Percentiles rank a stretch among this genome's conserved stretches.
phyloP scores from a whole-genome alignment of 108 stramenopile species.

The Fragilariopsis cylindrus region DNA sequence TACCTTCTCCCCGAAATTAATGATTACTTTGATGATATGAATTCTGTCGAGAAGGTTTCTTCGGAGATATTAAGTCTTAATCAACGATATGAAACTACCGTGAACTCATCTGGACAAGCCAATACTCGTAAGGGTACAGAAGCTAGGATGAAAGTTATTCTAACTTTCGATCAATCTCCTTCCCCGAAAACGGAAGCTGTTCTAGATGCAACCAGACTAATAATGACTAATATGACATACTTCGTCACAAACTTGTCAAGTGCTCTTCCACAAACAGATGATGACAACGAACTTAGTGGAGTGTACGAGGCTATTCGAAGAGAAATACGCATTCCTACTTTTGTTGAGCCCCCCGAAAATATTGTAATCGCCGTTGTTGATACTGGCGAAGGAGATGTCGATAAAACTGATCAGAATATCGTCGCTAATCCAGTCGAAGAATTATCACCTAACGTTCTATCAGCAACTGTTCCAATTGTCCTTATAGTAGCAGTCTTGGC shows the following conservation, averaged over 20 bases:
- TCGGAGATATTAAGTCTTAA: conserved; percentile 5
- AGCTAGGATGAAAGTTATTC: conserved; percentile 37
- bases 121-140: conserved; percentile 36
- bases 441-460: background rate
- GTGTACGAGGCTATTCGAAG: conserved; percentile 38
- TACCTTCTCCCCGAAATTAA: conserved; percentile 46
- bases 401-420: background rate
- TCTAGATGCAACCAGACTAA: background rate
- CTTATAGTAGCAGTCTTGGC: conserved; percentile 29
- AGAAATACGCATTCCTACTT: conserved; percentile 23
- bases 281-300: conserved; percentile 31
- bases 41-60: conserved; percentile 28
- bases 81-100: conserved; percentile 7
- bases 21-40: conserved; percentile 18
- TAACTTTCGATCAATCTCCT: conserved; percentile 47
- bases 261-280: conserved; percentile 10
- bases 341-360: conserved; percentile 10
- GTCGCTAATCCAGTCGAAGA: background rate
- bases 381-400: background rate
- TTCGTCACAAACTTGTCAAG: conserved; percentile 43
- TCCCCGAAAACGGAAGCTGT: conserved; percentile 37
- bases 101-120: conserved; percentile 8
- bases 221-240: conserved; percentile 35
- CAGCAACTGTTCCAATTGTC: conserved; percentile 24
- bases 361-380: background rate